A percentile compares a stretch with the other conserved stretches of the same genome.
phyloP scores from a whole-genome alignment of 345 rosid species.

The Ailanthus altissimus region DNA sequence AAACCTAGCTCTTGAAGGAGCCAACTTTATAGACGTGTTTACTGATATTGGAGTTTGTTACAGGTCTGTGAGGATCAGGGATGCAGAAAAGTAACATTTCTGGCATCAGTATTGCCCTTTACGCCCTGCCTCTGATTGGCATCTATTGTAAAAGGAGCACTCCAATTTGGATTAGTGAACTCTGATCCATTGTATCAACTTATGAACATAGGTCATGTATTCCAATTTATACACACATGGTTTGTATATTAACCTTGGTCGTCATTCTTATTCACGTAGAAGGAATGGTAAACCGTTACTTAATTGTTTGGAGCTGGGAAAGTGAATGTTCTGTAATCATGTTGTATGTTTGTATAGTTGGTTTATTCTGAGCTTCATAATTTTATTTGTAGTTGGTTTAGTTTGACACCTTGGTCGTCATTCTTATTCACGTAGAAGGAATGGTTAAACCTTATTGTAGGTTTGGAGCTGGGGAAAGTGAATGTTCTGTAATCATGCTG shows the following conservation, averaged over 20 bases:
- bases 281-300: too few species aligned
- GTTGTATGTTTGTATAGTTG: too few species aligned
- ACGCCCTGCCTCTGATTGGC: conserved; percentile 58
- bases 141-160: conserved; percentile 50
- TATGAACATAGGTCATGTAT: conserved; percentile 41
- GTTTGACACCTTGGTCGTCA: too few species aligned
- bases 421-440: too few species aligned
- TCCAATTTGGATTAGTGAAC: conserved; percentile 47
- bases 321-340: too few species aligned
- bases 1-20: background rate
- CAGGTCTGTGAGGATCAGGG: conserved; percentile 58
- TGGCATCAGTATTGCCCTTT: conserved; percentile 54
- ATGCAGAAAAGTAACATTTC: conserved; percentile 38
- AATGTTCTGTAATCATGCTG: conserved; percentile 68
- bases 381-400: background rate
- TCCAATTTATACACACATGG: background rate
- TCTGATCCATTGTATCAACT: conserved; percentile 63
- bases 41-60: background rate
- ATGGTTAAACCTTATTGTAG: too few species aligned
- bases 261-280: too few species aligned
- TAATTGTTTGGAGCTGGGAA: too few species aligned
- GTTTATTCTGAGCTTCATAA: background rate
- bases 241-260: too few species aligned
- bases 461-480: conserved; percentile 67
- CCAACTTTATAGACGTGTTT: background rate